These are phyloP conservation scores for Gyromitra esculenta DNA, from an alignment of 2,329 filamentous ascomycete genomes.

Conservation along the genomic window DNA sequence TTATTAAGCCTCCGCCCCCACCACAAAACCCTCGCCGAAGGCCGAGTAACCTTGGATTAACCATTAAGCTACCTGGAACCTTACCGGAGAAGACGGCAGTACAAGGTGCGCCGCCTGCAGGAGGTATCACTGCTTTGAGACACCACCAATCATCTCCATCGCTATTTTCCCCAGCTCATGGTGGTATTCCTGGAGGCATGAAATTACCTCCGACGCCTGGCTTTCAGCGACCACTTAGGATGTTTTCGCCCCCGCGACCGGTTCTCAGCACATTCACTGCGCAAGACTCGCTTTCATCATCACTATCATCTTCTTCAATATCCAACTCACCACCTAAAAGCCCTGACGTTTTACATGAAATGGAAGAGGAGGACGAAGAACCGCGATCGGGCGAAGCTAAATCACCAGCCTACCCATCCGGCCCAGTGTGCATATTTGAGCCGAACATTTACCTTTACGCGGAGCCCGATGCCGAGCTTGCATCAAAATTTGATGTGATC, in stretches of 20 bases:
- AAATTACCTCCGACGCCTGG: conserved; percentile 65
- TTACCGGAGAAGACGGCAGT: conserved; percentile 64
- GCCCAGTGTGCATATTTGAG: conserved; percentile 82
- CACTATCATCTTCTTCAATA: conserved; percentile 62
- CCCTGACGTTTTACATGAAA: conserved; percentile 67
- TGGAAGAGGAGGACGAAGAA: conserved; percentile 74
- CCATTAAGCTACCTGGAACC: conserved; percentile 72
- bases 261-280: conserved; percentile 59
- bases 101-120: conserved; percentile 64
- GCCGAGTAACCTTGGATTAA: conserved; percentile 80
- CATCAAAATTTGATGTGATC: conserved; percentile 80
- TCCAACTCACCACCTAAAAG: conserved; percentile 57
- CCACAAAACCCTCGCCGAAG: conserved; percentile 73
- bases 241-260: conserved; percentile 68
- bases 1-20: conserved; percentile 83
- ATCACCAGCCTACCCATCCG: conserved; percentile 82
- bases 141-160: conserved; percentile 76
- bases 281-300: conserved; percentile 58
- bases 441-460: conserved; percentile 81
- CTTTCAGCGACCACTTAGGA: conserved; percentile 60
- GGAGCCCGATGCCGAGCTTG: conserved; percentile 81
- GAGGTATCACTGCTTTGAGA: conserved; percentile 61
- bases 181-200: conserved; percentile 72
- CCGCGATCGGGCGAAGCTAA: conserved; percentile 70
- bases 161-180: conserved; percentile 71